Percentiles rank a stretch among this genome's conserved stretches.
Conservation (phyloP, 169 alveolate genomes). For the Plasmodium billcollinsi region DNA sequence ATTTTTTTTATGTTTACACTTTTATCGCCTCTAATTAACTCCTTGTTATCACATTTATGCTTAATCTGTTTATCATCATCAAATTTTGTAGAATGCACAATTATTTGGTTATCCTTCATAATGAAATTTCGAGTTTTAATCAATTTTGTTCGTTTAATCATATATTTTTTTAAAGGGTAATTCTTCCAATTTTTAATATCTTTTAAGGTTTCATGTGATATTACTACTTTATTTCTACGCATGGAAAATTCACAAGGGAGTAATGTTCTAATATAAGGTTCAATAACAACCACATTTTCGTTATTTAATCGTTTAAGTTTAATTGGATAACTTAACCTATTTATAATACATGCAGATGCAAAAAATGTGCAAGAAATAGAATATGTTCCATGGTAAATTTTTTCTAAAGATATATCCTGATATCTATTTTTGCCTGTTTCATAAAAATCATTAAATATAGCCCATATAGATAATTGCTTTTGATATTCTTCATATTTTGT, state of each 20-base stretch:
- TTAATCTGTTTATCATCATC: neutral
- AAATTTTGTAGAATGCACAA: neutral
- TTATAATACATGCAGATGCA: conserved; percentile 70
- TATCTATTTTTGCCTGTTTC: conserved; percentile 73
- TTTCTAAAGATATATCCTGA: conserved; percentile 66
- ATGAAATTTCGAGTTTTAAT: conserved; percentile 25
- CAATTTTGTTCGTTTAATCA: conserved; percentile 40
- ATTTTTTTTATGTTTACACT: neutral
- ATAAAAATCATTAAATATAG: conserved; percentile 61
- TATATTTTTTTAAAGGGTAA: conserved; percentile 51
- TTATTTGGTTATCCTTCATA: neutral
- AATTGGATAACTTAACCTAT: conserved; percentile 66
- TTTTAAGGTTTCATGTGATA: conserved; percentile 64
- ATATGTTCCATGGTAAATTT: conserved; percentile 66
- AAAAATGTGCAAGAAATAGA: conserved; percentile 66
- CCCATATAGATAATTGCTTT: conserved; percentile 72
- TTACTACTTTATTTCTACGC: conserved; percentile 37
- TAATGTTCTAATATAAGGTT: conserved; percentile 60
- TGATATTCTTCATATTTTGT: conserved; percentile 61
- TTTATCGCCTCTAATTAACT: neutral
- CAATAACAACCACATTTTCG: conserved; percentile 44
- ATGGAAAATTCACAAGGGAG: conserved; percentile 56
- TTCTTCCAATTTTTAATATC: conserved; percentile 60
- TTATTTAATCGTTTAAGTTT: conserved; percentile 53
- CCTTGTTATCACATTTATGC: neutral